Percentiles rank a stretch among this genome's conserved stretches.
Conservation (phyloP, 2,329 filamentous ascomycete species). For the Chalara sp. region DNA sequence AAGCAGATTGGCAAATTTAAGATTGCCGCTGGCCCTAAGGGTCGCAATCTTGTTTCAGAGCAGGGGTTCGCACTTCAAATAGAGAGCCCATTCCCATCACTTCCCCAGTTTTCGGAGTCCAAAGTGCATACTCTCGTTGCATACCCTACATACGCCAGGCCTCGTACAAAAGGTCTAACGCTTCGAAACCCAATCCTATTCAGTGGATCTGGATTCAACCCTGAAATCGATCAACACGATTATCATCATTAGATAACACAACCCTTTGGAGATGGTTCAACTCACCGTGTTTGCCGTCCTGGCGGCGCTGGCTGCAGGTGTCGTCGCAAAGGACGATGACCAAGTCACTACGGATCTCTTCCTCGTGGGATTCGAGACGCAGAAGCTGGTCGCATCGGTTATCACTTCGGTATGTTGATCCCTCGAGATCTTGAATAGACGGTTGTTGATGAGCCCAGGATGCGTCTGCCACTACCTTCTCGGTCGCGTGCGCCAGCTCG, state of each 20-base stretch:
- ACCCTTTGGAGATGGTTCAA: not conserved
- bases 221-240: not conserved
- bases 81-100: not conserved
- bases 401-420: not conserved
- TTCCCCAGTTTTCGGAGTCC: not conserved
- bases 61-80: not conserved
- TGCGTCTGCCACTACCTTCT: constrained; percentile 14
- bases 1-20: not conserved
- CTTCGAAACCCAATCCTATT: not conserved
- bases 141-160: not conserved
- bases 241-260: no score
- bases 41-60: not conserved
- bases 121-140: not conserved
- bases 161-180: not conserved
- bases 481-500: constrained; percentile 5
- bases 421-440: not conserved
- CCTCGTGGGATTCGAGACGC: not conserved
- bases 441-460: not conserved
- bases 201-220: not conserved
- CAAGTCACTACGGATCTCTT: not conserved
- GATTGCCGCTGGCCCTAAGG: not conserved
- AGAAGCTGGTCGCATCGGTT: not conserved
- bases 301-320: not conserved
- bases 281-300: not conserved
- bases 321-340: not conserved